Conservation (phyloP, 768 basidiomycete genomes). For the Trichaptum fuscoviolaceum region DNA sequence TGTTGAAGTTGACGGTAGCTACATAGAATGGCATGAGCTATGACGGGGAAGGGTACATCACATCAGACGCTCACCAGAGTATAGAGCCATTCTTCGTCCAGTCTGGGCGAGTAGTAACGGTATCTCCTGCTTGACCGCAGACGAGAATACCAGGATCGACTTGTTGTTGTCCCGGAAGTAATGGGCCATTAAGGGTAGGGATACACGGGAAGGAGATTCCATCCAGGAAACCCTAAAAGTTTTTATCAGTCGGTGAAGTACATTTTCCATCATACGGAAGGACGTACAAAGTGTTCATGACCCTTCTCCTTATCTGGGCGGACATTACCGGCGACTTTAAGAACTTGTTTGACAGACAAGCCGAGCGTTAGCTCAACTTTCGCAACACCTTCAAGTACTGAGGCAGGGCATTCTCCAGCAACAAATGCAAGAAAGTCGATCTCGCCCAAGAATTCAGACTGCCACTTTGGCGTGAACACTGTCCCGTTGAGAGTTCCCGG, state of each 20-base stretch:
- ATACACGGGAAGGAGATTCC: conserved; percentile 27
- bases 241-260: conserved; percentile 4
- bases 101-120: conserved; percentile 22
- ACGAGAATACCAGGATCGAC: conserved; percentile 25
- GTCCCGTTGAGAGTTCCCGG: conserved; percentile 13
- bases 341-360: conserved; percentile 34
- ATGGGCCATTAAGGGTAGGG: conserved; percentile 16
- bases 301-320: conserved; percentile 21
- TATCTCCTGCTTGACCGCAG: conserved; percentile 16
- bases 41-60: not conserved
- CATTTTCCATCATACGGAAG: not conserved
- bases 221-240: conserved; percentile 21
- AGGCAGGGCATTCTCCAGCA: conserved; percentile 38
- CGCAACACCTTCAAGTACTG: conserved; percentile 22
- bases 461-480: conserved; percentile 37
- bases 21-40: conserved; percentile 10
- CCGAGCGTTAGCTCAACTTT: conserved; percentile 30
- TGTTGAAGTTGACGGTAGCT: conserved; percentile 26
- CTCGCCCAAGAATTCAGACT: conserved; percentile 34
- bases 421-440: conserved; percentile 48
- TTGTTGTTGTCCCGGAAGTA: conserved; percentile 18
- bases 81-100: conserved; percentile 28
- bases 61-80: conserved; percentile 14
- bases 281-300: conserved; percentile 22
- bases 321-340: conserved; percentile 30